phyloP scores from a whole-genome alignment of 1,284 basidiomycete species.

The Boletus sp. region DNA sequence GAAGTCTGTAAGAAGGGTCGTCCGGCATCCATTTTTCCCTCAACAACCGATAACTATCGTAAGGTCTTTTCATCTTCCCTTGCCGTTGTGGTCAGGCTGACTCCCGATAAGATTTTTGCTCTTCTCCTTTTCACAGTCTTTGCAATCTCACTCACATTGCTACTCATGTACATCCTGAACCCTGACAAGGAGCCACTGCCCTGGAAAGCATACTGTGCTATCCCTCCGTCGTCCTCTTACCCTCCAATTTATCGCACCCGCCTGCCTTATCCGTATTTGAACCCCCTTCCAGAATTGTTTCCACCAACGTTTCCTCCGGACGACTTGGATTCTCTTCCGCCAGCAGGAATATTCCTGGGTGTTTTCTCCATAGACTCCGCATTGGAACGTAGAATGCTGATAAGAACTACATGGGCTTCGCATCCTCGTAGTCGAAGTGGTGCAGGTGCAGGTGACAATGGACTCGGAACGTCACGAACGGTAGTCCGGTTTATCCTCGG shows the following conservation, averaged over 20 bases:
- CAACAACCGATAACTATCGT: slow-evolving; percentile 79
- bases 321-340: slow-evolving; percentile 72
- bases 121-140: slow-evolving; percentile 71
- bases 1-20: slow-evolving; percentile 50
- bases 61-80: slow-evolving; percentile 30
- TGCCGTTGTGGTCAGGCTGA: slow-evolving; percentile 15
- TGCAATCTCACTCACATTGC: slow-evolving; percentile 71
- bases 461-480: slow-evolving; percentile 78
- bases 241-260: slow-evolving; percentile 38
- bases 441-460: slow-evolving; percentile 64
- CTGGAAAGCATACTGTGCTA: slow-evolving; percentile 89
- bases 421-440: slow-evolving; percentile 77
- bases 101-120: slow-evolving; percentile 56
- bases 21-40: slow-evolving; percentile 76
- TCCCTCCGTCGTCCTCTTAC: slow-evolving; percentile 49
- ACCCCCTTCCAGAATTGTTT: slow-evolving; percentile 33
- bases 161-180: slow-evolving; percentile 89
- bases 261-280: slow-evolving; percentile 39
- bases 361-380: slow-evolving; percentile 89
- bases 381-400: slow-evolving; percentile 83
- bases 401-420: slow-evolving; percentile 86
- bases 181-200: slow-evolving; percentile 93
- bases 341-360: slow-evolving; percentile 86
- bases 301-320: slow-evolving; percentile 55
- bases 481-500: slow-evolving; percentile 91